A percentile compares a stretch with the other conserved stretches of the same genome.
phyloP scores from a whole-genome alignment of 768 basidiomycete genomes.

The Trametes cinnabarina region DNA sequence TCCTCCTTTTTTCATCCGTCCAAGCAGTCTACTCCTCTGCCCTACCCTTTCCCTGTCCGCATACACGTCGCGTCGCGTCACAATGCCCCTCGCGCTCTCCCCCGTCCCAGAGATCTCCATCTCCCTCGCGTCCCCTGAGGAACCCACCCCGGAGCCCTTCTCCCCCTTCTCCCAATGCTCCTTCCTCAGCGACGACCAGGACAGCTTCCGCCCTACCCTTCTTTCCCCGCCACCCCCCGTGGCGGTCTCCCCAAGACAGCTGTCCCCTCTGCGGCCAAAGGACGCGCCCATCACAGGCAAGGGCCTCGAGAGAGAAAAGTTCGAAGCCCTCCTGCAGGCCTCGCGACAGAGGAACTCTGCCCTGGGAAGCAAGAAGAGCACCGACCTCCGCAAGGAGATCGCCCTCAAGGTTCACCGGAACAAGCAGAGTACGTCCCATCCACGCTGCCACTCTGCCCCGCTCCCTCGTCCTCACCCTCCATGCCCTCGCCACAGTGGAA shows the following conservation, averaged over 20 bases:
- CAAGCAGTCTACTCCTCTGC: conserved; percentile 6
- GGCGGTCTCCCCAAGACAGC: conserved; percentile 42
- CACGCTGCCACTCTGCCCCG: not conserved
- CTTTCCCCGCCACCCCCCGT: conserved; percentile 51
- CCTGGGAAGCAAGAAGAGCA: conserved; percentile 44
- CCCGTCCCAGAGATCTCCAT: conserved; percentile 68
- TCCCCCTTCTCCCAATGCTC: conserved; percentile 54
- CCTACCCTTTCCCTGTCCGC: conserved; percentile 23
- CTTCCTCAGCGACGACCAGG: conserved; percentile 36
- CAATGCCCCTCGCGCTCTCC: conserved; percentile 34
- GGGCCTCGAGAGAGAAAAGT: conserved; percentile 62
- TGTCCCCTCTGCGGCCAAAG: conserved; percentile 50
- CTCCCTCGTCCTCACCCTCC: not conserved
- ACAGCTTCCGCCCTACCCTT: conserved; percentile 56
- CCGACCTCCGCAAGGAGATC: conserved; percentile 71
- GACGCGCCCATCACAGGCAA: conserved; percentile 39
- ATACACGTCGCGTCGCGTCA: conserved; percentile 21
- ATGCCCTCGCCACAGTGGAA: conserved; percentile 34
- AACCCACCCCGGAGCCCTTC: conserved; percentile 49
- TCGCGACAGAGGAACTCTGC: conserved; percentile 55
- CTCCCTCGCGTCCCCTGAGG: conserved; percentile 63
- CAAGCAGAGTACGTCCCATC: conserved; percentile 62
- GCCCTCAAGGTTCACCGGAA: conserved; percentile 68
- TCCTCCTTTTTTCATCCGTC: conserved; percentile 10
- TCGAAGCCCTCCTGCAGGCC: conserved; percentile 61